Evolutionary conservation across 1,284 basidiomycete species (phyloP).

Genomic region (Leccinum angustisporum): DNA sequence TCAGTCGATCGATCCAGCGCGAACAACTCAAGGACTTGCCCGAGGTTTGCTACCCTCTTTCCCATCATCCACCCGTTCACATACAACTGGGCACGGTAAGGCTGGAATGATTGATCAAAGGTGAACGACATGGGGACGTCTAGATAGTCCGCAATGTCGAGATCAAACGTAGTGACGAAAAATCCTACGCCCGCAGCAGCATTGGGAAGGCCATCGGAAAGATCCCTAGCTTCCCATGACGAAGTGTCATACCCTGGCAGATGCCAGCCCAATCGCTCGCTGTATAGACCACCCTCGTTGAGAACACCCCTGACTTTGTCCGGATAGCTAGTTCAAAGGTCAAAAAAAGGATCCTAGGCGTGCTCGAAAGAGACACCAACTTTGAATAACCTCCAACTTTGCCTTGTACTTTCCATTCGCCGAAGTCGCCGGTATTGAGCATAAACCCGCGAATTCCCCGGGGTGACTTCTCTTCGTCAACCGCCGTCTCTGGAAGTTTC

Average conservation of each 20-base stretch:
- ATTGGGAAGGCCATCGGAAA: conserved; percentile 56
- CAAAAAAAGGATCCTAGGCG: not conserved
- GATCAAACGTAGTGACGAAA: conserved; percentile 70
- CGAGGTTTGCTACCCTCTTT: conserved; percentile 69
- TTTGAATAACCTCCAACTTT: conserved; percentile 73
- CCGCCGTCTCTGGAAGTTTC: conserved; percentile 13
- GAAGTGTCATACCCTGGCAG: conserved; percentile 71
- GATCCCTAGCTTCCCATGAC: conserved; percentile 53
- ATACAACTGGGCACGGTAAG: conserved; percentile 73
- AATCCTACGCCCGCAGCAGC: conserved; percentile 69
- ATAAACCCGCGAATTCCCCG: conserved; percentile 77
- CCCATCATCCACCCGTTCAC: conserved; percentile 90
- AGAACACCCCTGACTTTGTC: conserved; percentile 69
- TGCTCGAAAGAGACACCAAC: conserved; percentile 40
- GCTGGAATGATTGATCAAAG: conserved; percentile 56
- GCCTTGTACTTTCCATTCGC: conserved; percentile 78
- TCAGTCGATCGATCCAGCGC: conserved; percentile 3
- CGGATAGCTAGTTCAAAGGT: conserved; percentile 43
- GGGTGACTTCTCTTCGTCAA: conserved; percentile 56
- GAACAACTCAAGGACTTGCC: conserved; percentile 39
- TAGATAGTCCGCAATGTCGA: conserved; percentile 55
- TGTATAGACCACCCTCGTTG: conserved; percentile 81
- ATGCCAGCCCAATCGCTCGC: conserved; percentile 80
- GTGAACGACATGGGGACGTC: conserved; percentile 70
- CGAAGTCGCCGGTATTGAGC: conserved; percentile 59